phyloP scores from a whole-genome alignment of 2,329 filamentous ascomycete species.

The Allantophomopsis cytisporea region DNA sequence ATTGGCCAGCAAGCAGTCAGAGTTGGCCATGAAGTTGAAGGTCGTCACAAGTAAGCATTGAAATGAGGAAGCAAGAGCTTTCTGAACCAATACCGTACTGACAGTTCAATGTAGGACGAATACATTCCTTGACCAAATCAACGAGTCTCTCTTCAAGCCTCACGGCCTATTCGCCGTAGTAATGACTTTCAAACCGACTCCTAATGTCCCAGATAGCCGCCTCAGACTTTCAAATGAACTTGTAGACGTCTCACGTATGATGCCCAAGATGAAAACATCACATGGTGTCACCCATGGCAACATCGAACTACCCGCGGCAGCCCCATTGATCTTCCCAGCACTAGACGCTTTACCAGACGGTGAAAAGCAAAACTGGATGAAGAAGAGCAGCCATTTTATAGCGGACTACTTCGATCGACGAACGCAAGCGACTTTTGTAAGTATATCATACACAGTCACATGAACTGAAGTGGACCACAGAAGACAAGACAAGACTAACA shows the following conservation, averaged over 20 bases:
- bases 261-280: constrained; percentile 6
- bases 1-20: constrained; percentile 27
- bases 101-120: constrained; percentile 20
- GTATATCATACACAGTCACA: neutral
- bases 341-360: constrained; percentile 1
- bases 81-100: no score
- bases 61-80: no score
- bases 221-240: constrained; percentile 4
- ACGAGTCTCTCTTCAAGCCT: constrained; percentile 40
- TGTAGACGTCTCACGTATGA: constrained; percentile 21
- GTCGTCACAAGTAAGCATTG: no score
- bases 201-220: neutral
- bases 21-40: constrained; percentile 20
- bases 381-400: constrained; percentile 3
- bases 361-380: constrained; percentile 3
- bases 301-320: constrained; percentile 17
- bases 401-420: constrained; percentile 7
- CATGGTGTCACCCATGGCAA: neutral
- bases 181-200: constrained; percentile 35
- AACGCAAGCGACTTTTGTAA: constrained; percentile 7
- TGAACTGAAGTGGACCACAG: no score
- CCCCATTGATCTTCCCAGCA: constrained; percentile 20
- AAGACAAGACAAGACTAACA: no score
- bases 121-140: constrained; percentile 39
- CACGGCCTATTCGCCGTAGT: constrained; percentile 39